Base-by-base conservation (phyloP, 148 eudicot species). In the Heliamphora exappendiculata region DNA sequence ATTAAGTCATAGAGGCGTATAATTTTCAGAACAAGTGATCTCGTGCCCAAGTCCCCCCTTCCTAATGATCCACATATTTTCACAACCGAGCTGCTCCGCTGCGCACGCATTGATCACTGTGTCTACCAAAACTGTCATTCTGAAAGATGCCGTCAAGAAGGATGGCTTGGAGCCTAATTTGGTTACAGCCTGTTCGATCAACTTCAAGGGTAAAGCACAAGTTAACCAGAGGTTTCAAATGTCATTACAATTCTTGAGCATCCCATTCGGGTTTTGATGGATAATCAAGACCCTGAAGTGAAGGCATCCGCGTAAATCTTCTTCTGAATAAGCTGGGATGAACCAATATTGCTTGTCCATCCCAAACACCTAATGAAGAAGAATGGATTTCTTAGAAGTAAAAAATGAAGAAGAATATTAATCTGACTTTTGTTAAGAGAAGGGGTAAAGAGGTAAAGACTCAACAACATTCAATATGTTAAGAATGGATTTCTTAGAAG, bases 221-320 rank as follows among this genome's bases (percentile, higher is more conserved):
- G 65, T 33, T 77, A 42, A 29, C 55, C 12, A 2, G 7, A 44
- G 10, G 34, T 47, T 47, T 63, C n/a, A 20, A 54, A 68, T 33
- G 29, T 28, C 19, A 59, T 71, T 72, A 86, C 36, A 89, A 82
- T 65, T 88, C 90, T 80, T 90, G 96, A 17, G 87, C 73, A 34
- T 89, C 98, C 9, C 84, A 79, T 22, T 91, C 97, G 1, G 98
- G 93, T 70, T 90, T 94, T 49, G 96, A 89, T 39, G 98, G 98
- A 69, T 94, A 92, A 54, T 94, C 92, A 39, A 94, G 86, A 70
- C 98, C 98, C 77, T 94, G 94, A 75, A 94, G 98, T 45, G 88
- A 93, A n/a, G 98, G 97, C 85, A 90, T 91, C 74, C 88, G 81
- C 97, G 84, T 73, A 89, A 20, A 78, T 94, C 98, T 80, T 94